Percentiles rank a stretch among this genome's conserved stretches.
phyloP scores from a whole-genome alignment of 2,329 filamentous ascomycete genomes.

The Parastagonospora avenae region DNA sequence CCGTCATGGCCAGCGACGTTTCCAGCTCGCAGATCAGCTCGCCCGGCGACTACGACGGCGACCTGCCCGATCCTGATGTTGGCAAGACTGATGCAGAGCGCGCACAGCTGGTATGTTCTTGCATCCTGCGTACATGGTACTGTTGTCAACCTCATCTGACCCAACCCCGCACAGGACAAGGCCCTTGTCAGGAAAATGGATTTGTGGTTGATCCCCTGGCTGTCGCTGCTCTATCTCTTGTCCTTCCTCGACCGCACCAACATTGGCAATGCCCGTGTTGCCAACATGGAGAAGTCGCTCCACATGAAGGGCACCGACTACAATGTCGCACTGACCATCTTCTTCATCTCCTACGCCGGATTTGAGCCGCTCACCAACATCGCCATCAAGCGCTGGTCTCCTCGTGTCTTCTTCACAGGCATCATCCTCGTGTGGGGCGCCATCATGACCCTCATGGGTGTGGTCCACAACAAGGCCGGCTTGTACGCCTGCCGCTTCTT shows the following conservation, averaged over 20 bases:
- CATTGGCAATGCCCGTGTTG: conserved; percentile 54
- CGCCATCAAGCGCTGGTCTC: conserved; percentile 64
- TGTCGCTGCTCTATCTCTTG: conserved; percentile 50
- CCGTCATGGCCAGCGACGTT: conserved; percentile 29
- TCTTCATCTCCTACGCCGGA: conserved; percentile 62
- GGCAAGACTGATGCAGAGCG: conserved; percentile 44
- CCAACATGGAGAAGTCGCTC: conserved; percentile 35
- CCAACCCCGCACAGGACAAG: conserved; percentile 36
- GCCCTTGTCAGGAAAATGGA: conserved; percentile 51
- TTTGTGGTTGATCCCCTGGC: conserved; percentile 47
- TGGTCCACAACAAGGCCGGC: conserved; percentile 48
- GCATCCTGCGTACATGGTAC: background rate
- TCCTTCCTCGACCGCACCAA: conserved; percentile 48
- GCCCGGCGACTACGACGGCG: conserved; percentile 35
- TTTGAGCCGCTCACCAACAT: conserved; percentile 64
- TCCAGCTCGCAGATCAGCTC: conserved; percentile 31
- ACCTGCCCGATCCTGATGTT: conserved; percentile 41
- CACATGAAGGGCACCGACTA: conserved; percentile 63
- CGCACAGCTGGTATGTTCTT: conserved; percentile 34
- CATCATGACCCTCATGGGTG: conserved; percentile 57
- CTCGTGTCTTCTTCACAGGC: conserved; percentile 48
- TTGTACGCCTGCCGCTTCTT: conserved; percentile 45
- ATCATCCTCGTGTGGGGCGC: conserved; percentile 57
- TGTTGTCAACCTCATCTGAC: conserved; percentile 2
- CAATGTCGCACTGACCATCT: conserved; percentile 67